phyloP scores from a whole-genome alignment of 2,329 filamentous ascomycete species.

The Plenodomus tracheiphilus region DNA sequence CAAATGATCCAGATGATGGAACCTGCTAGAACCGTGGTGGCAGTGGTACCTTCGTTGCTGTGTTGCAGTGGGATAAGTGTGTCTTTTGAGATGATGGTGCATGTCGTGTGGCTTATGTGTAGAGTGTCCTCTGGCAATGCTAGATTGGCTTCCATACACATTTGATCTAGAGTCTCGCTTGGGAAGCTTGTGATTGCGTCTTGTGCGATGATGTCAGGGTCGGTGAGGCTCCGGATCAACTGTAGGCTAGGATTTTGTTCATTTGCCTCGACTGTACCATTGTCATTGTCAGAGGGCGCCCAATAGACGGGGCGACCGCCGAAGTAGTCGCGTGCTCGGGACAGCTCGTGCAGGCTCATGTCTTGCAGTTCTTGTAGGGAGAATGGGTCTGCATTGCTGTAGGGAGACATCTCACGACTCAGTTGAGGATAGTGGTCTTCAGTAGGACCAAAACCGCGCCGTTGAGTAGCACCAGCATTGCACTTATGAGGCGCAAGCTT shows the following conservation, averaged over 20 bases:
- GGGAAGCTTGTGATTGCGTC: slow-evolving; percentile 9
- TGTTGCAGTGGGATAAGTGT: slow-evolving; percentile 15
- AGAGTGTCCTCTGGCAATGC: slow-evolving; percentile 4
- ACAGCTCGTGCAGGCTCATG: slow-evolving; percentile 10
- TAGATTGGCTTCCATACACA: slow-evolving; percentile 1
- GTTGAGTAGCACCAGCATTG: background rate
- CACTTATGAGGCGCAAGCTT: slow-evolving; percentile 6
- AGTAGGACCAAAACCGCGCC: slow-evolving; percentile 2
- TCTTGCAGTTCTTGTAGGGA: slow-evolving; percentile 11
- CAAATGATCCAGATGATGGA: slow-evolving; percentile 25
- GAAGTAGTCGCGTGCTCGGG: slow-evolving; percentile 2
- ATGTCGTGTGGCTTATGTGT: slow-evolving; percentile 3
- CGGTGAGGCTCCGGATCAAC: slow-evolving; percentile 8
- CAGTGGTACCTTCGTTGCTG: slow-evolving; percentile 19
- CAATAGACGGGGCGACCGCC: slow-evolving; percentile 2
- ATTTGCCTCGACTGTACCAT: background rate
- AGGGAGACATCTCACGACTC: slow-evolving; percentile 13
- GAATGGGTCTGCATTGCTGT: slow-evolving; percentile 4
- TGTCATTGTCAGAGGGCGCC: background rate
- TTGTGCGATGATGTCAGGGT: background rate
- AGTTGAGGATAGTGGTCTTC: slow-evolving; percentile 11
- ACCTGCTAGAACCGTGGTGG: slow-evolving; percentile 18
- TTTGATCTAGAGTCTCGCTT: slow-evolving; percentile 10
- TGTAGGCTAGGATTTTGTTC: slow-evolving; percentile 1
- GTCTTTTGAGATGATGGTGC: slow-evolving; percentile 9